Conservation (phyloP, 352 stramenopile species). For the Globisporangium heterothallicum region DNA sequence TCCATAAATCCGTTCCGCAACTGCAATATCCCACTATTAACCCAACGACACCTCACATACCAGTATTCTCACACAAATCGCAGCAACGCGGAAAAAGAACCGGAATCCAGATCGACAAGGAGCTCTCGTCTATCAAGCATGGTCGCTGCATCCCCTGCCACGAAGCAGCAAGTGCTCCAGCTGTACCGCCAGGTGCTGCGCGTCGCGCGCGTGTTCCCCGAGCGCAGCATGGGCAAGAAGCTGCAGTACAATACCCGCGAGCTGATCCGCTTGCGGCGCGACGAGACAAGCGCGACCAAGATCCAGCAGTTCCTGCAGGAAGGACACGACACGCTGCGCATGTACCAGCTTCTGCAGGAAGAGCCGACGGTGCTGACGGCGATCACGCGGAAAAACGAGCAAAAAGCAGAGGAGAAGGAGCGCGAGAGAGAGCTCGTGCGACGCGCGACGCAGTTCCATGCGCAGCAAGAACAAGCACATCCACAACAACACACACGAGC, state of each 20-base stretch:
- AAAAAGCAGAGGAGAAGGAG: not conserved
- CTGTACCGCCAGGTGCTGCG: conserved; percentile 56
- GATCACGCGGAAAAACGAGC: conserved; percentile 50
- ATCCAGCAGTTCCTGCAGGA: conserved; percentile 43
- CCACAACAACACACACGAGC: no score
- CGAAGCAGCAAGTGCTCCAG: conserved; percentile 39
- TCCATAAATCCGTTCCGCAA: not conserved
- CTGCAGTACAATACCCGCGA: conserved; percentile 73
- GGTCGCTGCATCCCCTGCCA: no score
- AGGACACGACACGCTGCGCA: conserved; percentile 45
- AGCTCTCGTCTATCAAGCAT: no score
- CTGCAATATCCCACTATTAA: not conserved
- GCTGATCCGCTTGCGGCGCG: conserved; percentile 51
- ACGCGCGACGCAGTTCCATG: not conserved
- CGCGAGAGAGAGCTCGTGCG: not conserved
- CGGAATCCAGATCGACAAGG: not conserved
- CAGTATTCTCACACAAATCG: not conserved
- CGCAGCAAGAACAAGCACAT: conserved; percentile 1
- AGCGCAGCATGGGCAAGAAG: conserved; percentile 60
- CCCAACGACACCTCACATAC: not conserved
- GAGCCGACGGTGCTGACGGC: conserved; percentile 39
- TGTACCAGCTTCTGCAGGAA: conserved; percentile 50
- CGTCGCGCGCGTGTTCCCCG: conserved; percentile 45
- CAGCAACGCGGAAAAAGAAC: not conserved
- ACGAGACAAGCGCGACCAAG: conserved; percentile 32